Evolutionary conservation across 257 asterid species (phyloP).

Genomic region (Cynanchum wilfordii): DNA sequence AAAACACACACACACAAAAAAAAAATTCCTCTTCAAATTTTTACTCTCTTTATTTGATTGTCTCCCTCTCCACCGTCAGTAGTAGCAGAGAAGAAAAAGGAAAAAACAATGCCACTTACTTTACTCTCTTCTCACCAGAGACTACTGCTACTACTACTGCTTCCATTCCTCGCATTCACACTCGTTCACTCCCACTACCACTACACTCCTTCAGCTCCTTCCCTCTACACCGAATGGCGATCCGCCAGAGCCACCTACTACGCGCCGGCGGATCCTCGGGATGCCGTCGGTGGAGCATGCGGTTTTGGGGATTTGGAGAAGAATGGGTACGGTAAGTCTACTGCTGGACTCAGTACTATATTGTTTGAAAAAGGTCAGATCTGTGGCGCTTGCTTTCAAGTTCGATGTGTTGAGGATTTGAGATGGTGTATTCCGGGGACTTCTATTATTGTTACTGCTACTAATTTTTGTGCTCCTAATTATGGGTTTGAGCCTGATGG

Average conservation of each 20-base stretch:
- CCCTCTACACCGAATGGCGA: constrained; percentile 65
- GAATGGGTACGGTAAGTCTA: constrained; percentile 86
- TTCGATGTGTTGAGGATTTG: constrained; percentile 82
- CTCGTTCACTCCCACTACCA: constrained; percentile 52
- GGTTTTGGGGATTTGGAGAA: constrained; percentile 82
- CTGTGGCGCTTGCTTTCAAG: constrained; percentile 95
- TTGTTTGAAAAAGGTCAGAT: constrained; percentile 85
- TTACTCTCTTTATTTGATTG: too few relatives aligned
- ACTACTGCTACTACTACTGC: constrained; percentile 9
- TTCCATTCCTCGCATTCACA: constrained; percentile 26
- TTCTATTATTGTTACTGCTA: constrained; percentile 80
- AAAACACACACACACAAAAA: too few relatives aligned
- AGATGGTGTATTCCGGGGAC: constrained; percentile 97
- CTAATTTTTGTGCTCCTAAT: constrained; percentile 95
- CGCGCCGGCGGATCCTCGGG: constrained; percentile 71
- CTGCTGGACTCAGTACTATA: constrained; percentile 84
- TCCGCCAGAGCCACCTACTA: constrained; percentile 86
- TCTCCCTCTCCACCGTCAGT: too few relatives aligned
- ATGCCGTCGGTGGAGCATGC: constrained; percentile 88
- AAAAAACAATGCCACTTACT: constrained; percentile 14
- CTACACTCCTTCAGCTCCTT: constrained; percentile 42
- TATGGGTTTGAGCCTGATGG: constrained; percentile 67
- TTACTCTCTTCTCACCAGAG: constrained; percentile 16
- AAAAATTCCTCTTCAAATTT: too few relatives aligned
- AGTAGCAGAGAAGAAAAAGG: neutral